Evolutionary conservation across 129 eudicot species (phyloP), one percentile per base, ranked within the genome.

Genomic region (Flaveria trinervia): DNA sequence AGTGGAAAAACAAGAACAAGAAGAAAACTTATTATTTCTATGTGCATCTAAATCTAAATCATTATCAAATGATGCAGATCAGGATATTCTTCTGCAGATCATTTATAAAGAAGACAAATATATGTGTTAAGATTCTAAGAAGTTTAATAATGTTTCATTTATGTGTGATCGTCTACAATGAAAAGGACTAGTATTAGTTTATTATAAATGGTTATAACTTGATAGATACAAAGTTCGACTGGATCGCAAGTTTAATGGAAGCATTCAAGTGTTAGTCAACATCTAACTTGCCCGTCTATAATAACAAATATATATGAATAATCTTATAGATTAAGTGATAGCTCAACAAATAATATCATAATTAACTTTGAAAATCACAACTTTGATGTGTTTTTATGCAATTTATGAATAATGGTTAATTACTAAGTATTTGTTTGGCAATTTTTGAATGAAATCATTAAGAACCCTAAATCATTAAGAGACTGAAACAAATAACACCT

Each of bases 301-400:
- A 33, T 64, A 36, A 33, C 44, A 43, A 43, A 22, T 45, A 26
- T 30, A 30, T 30, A 1, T 13, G 39, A 67, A 9, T 22, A 45
- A 70, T 23, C 20, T 14, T 65, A 39, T 65, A 65, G 9, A 36
- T 36, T 39, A 39, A 16, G 23, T 36, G 71, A 65, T 65, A 2
- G 71, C 26, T 65, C 49, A 65, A 65, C 50, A 65, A 41, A 39
- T 65, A 36, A 65, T 65, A 36, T 65, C 50, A 65, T 65, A 16
- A 65, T 7, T 36, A 25, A 3, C 26, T 36, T 36, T 65, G 50
- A 65, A 65, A 65, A 65, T 65, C 51, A 65, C 50, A 33, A 65
- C 2, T 36, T 25, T 23, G n/a, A 25, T 9, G 10, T 60, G 39
- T 60, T 60, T n/a, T 65, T 65, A 65, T 36, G 41, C 49, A 65